Evolutionary conservation across 2,329 filamentous ascomycete species (phyloP), one percentile per base, ranked within the genome.

Genomic region (Penicillium sp.): DNA sequence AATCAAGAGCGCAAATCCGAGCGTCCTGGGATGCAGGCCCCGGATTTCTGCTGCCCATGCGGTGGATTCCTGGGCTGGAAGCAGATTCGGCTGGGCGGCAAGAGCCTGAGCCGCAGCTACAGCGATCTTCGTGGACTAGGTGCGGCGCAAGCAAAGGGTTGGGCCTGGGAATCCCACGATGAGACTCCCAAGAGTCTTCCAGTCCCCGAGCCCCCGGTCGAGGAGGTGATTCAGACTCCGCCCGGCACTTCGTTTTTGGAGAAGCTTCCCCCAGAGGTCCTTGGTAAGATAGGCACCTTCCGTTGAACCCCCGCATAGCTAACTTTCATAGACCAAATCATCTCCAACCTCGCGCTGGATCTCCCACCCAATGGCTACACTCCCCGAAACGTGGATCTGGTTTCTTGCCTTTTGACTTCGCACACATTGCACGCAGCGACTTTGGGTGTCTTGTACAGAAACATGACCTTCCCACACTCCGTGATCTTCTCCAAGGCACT

Each of bases 401-500:
- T 92, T 77, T 85, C 89, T 16, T 83, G 91, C 59, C 80, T 93
- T 36, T 75, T 91, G 59, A 86, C 88, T n/a, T 93, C 89, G n/a
- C 85, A 83, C 68, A 84, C 84, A 29, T 78, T 93, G 56, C 87
- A 93, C 68, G 82, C 83, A 24, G 87, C 87, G 18, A 92, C 90
- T 3, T 77, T 92, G 32, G 83, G 84, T 62, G 89, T 89, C 6
- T 81, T 94, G 46, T 93, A 93, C 76, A 83, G 85, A 61, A 86
- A 90, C 70, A 89, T 93, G 71, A 91, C 89, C 42, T 88, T 93
- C 62, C 90, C 90, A 5, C 90, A 92, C 78, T 93, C 90, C 24
- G 81, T 86, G 56, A 91, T 92, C 70, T 94, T 92, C 76, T 86
- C 86, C 68, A 93, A 93, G 74, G 91, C 92, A 63, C 82, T 92